Base-by-base conservation (phyloP, 129 eudicot species). In the Pittosporum tobira region DNA sequence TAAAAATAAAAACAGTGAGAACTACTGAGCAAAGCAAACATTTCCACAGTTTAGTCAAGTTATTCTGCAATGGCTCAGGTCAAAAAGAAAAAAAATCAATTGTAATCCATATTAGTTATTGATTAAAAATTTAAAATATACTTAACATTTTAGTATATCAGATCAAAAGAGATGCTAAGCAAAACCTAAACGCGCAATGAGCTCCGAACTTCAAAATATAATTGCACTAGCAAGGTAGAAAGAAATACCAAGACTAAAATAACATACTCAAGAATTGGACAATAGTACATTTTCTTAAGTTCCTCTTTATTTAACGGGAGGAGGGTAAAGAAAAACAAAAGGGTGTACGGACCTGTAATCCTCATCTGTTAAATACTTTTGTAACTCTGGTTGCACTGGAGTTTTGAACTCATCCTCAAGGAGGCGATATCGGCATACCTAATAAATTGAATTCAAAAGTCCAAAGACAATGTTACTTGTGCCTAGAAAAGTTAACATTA, bases 361-460 rank as follows among this genome's bases (percentile, higher is more conserved):
- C 71, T 93, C 96, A 62, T 93, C 96, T 59, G 85, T 68, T 16
- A 93, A 77, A 75, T 76, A 87, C 69, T 84, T 93, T 65, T 93
- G 99, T 72, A 93, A 68, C 76, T 93, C 94, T 6, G 80, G 70
- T 48, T 78, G 81, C 63, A 64, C 59, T 14, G 96, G 99, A 51
- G 86, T 74, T 51, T 62, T 87, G 63, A 78, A 93, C 75, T 93
- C 99, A 54, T 93, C 96, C 73, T 83, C 96, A 37, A 93, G 66
- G 48, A 57, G 60, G 29, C 84, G 94, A 59, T 78, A 87, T 73
- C 99, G 75, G 79, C 99, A 83, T 50, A 93, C 84, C 99, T 93
- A 72, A 46, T 48, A 63, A 66, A 54, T 26, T 34, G 57, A 59
- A 23, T 37, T 38, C 48, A 55, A 48, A 51, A 12, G 16, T 29